Evolutionary conservation across 768 basidiomycete species (phyloP), one percentile per base, ranked within the genome.

Genomic region (Phaffia australis): DNA sequence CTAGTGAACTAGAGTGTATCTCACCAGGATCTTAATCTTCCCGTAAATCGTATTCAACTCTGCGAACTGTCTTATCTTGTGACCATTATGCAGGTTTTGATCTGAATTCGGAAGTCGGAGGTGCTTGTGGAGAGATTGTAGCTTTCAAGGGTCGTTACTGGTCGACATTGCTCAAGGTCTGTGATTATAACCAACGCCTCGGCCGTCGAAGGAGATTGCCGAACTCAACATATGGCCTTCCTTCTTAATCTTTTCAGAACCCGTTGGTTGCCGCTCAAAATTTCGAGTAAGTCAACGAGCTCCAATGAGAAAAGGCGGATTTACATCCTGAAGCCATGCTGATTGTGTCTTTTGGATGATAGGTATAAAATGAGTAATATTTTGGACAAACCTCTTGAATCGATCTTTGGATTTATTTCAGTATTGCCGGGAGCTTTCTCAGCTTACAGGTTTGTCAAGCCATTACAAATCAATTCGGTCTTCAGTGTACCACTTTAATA

Each of bases 311-410:
- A 42, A 4, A 42, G 11, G 35, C 35, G 35, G 35, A 11, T 42
- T 5, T 2, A 29, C 46, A 15, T 61, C 60, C 29, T 19, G 8
- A 35, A 47, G 32, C 2, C 46, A 19, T 60, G n/a, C n/a, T 8
- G 32, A 48, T 30, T 19, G 8, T 2, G 18, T 47, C 59, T 5
- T 23, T 25, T 27, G 19, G 5, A 30, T 18, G 2, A 66, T 63
- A 69, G 69, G 65, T 72, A 72, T 64, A 72, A 67, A 60, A 73
- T 74, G 70, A 87, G 87, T 42, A 93, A 93, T 73, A 94, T 94
- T 70, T 76, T 94, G 65, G 66, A 65, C 32, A 65, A 62, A 32
- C 65, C 60, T 32, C 46, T 71, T 0, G 90, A 92, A 72, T 85
- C 83, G 0, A 82, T 92, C 46, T 92, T 93, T 74, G 92, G 92